phyloP scores from a whole-genome alignment of 345 rosid species.

The Psidium friedrichsthalianum region DNA sequence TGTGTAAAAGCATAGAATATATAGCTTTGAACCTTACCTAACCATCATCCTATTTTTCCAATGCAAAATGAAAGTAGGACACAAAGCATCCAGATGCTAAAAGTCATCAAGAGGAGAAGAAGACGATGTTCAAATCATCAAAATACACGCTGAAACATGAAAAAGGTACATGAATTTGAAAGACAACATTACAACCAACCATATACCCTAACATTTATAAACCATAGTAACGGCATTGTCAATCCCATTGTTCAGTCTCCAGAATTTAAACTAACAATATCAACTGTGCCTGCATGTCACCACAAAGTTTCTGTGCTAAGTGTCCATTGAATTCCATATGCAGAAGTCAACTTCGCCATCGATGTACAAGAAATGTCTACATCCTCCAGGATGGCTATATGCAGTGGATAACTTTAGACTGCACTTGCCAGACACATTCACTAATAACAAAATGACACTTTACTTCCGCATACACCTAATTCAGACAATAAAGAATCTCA shows the following conservation, averaged over 20 bases:
- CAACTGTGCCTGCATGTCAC: not conserved
- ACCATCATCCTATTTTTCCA: not conserved
- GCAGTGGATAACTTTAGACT: not conserved
- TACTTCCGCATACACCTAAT: not conserved
- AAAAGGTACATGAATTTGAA: not conserved
- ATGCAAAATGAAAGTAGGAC: not conserved
- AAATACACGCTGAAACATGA: not conserved
- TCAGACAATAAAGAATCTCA: not conserved
- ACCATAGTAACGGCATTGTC: not conserved
- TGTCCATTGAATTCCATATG: not conserved
- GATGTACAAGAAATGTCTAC: not conserved
- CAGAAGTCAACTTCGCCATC: not conserved
- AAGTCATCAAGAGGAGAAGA: not conserved
- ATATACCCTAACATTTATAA: not conserved
- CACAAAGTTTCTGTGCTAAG: not conserved
- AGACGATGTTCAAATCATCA: not conserved
- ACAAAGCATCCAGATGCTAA: not conserved
- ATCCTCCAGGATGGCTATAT: not conserved
- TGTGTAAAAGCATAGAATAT: not conserved
- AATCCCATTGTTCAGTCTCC: not conserved
- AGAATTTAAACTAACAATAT: not conserved
- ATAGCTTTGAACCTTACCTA: not conserved
- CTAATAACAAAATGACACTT: not conserved
- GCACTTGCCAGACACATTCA: not conserved
- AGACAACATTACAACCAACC: not conserved